Evolutionary conservation across 2,329 filamentous ascomycete genomes (phyloP).

Genomic region (Neopestalotiopsis sp.): DNA sequence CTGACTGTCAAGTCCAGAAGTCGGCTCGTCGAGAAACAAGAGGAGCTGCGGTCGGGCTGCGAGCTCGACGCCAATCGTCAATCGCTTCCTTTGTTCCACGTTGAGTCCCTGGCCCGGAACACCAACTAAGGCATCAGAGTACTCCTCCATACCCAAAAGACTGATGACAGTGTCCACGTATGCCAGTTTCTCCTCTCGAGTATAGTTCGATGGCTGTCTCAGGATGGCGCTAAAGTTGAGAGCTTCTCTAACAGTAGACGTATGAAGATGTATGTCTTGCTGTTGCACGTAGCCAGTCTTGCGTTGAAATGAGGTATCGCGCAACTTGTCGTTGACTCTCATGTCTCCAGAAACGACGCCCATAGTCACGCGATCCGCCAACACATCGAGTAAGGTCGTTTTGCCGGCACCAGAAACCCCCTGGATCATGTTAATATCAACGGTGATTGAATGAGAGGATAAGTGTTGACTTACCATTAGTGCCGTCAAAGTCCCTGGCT

Average conservation of each 20-base stretch:
- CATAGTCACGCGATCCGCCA: conserved; percentile 30
- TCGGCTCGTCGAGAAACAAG: too few relatives aligned
- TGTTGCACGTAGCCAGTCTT: conserved; percentile 75
- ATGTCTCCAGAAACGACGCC: conserved; percentile 76
- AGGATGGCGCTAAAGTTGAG: conserved; percentile 70
- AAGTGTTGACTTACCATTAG: too few relatives aligned
- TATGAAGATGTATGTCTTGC: conserved; percentile 71
- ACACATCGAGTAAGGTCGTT: conserved; percentile 27
- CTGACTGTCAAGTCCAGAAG: too few relatives aligned
- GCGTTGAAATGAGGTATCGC: conserved; percentile 78
- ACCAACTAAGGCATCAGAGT: conserved; percentile 68
- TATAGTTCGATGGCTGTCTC: conserved; percentile 63
- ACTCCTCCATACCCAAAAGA: conserved; percentile 70
- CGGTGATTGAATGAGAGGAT: too few relatives aligned
- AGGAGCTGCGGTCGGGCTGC: too few relatives aligned
- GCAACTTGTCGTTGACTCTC: conserved; percentile 75
- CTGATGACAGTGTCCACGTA: conserved; percentile 74
- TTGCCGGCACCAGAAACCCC: too few relatives aligned
- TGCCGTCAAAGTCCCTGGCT: too few relatives aligned
- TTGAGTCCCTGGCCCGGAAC: too few relatives aligned
- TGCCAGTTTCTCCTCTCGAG: conserved; percentile 66
- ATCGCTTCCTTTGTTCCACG: too few relatives aligned
- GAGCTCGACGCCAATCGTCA: too few relatives aligned
- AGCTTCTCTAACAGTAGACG: conserved; percentile 70
- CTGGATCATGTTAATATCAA: too few relatives aligned